Base-by-base conservation (phyloP, 1,284 basidiomycete genomes). In the Termitomyces sp. region DNA sequence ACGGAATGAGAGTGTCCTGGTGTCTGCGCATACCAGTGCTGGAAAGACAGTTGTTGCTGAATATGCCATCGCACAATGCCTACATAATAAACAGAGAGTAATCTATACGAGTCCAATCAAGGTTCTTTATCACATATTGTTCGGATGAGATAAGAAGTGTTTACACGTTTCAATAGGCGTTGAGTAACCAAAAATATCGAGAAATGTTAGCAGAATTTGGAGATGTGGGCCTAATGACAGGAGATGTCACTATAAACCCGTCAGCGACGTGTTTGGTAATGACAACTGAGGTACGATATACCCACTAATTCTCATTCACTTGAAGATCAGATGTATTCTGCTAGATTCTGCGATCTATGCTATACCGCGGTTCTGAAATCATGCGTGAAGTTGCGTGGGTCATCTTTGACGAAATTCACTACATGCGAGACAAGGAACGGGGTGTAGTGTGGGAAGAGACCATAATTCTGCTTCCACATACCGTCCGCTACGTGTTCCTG, bases 381-480 rank as follows among this genome's bases (percentile, higher is more conserved):
- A 98, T 99, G 92, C 91, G 97, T 58, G 97, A 99, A 77, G 96
- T 99, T 13, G 96, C 95, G 0, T 99, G 97, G 97, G 96, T 99
- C 59, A 85, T 99, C 57, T 99, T 99, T 68, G 97, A 99, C 70
- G 97, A 99, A 73, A 98, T 99, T 59, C 97, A 99, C 71, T 99
- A 99, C 74, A 99, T 99, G 97, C 90, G 97, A 61, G 97, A 99
- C 78, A 94, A 95, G 63, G 89, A 92, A 65, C 85, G 89, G 61
- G 89, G 89, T 62, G 90, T 92, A n/a, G 87, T 90, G 24, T 90
- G 88, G 87, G 88, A 90, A 68, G 88, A 90, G 65, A 98, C 97
- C 0, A 98, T 99, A 69, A 99, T 99, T 63, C 83, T 99, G 0
- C 83, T 99, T 7, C 96, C 97, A 3, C 92, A 98, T 70, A 88